Evolutionary conservation across 192 early-diverging fungal species (phyloP), one percentile per base, ranked within the genome.

Genomic region (Diversispora epigaea): DNA sequence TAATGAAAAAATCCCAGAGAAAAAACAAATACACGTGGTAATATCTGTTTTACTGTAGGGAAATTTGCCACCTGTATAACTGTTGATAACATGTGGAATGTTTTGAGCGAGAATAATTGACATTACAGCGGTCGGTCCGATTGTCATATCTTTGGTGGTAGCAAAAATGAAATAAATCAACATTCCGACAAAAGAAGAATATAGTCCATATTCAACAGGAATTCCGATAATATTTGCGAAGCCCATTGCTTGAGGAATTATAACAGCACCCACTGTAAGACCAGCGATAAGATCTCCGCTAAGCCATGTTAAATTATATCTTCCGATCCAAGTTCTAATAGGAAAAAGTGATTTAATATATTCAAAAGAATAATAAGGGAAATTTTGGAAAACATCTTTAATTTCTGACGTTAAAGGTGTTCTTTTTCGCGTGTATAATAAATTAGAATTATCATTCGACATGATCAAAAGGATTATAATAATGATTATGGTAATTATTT

Each of bases 1-100:
- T 15, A 89, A 81, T 15, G 91, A 80, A 32, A 94, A 82, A 25
- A 92, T 78, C n/a, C 96, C 96, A 39, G 89, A 83, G 62, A 95
- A 82, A 44, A 96, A 84, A 32, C 91, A 84, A 44, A 94, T 43
- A n/a, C 86, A 83, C 41, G 85, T 80, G n/a, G 86, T 82, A 68
- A 88, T 90, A 3, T 72, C 56, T 14, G 43, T 2, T 22, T 17
- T 15, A 43, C 19, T 32, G 32, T 72, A 72, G 21, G 2, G 6
- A 56, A 54, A 10, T 17, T 5, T 19, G 4, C 9, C 44, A 25
- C 9, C n/a, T n/a, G n/a, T 9, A 7, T 25, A 55, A 54, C 55
- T 14, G 6, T 21, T 14, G 41, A 55, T 6, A 25, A 72, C 45
- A 0, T 25, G 4, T n/a, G 32, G 3, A 14, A 72, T 46, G 14